Percentiles rank a stretch among this genome's conserved stretches.
Evolutionary conservation across 805 yeast genomes (phyloP).

Genomic region (Wickerhamomyces mucosus): DNA sequence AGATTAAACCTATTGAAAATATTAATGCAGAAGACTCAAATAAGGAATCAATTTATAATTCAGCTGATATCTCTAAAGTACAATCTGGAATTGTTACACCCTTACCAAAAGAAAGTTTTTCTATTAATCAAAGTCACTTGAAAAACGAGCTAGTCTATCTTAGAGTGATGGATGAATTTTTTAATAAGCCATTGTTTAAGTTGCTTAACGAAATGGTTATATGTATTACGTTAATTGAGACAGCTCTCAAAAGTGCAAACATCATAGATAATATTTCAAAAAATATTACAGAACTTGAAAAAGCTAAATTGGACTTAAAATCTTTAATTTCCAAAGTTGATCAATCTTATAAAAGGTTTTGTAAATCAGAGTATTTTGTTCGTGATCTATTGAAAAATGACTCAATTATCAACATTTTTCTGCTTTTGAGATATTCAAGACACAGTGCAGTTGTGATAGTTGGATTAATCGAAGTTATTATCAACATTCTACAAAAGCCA

Average conservation of each 20-base stretch:
- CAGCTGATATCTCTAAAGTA: slow-evolving; percentile 1
- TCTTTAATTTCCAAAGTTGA: slow-evolving; percentile 25
- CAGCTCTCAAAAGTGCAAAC: neutral
- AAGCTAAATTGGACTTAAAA: slow-evolving; percentile 17
- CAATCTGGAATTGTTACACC: slow-evolving; percentile 24
- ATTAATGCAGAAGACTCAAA: too few relatives aligned
- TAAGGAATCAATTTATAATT: too few relatives aligned
- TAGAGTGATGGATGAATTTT: slow-evolving; percentile 23
- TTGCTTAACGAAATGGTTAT: slow-evolving; percentile 25
- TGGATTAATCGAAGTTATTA: slow-evolving; percentile 17
- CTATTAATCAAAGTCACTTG: slow-evolving; percentile 1
- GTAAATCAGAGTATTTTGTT: slow-evolving; percentile 26
- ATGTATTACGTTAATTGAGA: slow-evolving; percentile 12
- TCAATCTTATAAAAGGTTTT: slow-evolving; percentile 25
- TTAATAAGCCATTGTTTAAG: slow-evolving; percentile 21
- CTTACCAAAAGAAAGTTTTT: slow-evolving; percentile 21
- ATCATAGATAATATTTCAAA: neutral
- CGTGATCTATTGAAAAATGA: slow-evolving; percentile 26
- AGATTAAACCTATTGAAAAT: slow-evolving; percentile 8
- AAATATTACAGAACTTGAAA: slow-evolving; percentile 3
- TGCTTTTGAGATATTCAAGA: slow-evolving; percentile 31
- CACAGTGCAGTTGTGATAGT: slow-evolving; percentile 30
- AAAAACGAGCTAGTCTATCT: slow-evolving; percentile 16
- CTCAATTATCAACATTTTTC: slow-evolving; percentile 28
- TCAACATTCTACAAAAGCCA: slow-evolving; percentile 3